A percentile compares a stretch with the other conserved stretches of the same genome.
These are phyloP conservation scores for Nigrospora sphaerica DNA, from an alignment of 2,329 filamentous ascomycete species.

Conservation along the genomic window DNA sequence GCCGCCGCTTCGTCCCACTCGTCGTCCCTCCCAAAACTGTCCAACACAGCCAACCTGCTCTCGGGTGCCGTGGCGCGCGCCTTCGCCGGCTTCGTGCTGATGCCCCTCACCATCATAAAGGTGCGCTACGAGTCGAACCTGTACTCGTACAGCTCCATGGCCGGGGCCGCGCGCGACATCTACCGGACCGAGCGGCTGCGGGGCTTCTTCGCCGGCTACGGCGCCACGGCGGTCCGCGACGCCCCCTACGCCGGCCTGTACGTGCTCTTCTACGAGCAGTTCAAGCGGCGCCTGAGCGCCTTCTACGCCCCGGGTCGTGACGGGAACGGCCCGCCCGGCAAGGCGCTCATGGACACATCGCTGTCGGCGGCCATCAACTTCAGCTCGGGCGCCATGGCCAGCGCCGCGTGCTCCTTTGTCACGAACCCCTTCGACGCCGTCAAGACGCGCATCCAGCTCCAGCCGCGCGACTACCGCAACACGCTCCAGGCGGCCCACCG, in stretches of 20 bases:
- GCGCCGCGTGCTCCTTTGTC: constrained; percentile 73
- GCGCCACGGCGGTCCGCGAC: constrained; percentile 86
- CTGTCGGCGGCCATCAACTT: constrained; percentile 73
- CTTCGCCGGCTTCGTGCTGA: constrained; percentile 82
- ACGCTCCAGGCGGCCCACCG: constrained; percentile 67
- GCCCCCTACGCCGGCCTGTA: constrained; percentile 96
- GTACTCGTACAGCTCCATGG: constrained; percentile 75
- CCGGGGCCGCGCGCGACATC: constrained; percentile 69
- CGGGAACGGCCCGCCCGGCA: too few relatives aligned
- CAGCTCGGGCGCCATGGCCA: constrained; percentile 71
- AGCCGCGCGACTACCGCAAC: constrained; percentile 76
- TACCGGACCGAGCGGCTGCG: constrained; percentile 62
- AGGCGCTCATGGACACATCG: constrained; percentile 23
- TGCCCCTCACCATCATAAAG: constrained; percentile 95
- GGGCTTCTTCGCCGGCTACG: constrained; percentile 90
- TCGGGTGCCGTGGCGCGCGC: constrained; percentile 81
- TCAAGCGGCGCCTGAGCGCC: constrained; percentile 55
- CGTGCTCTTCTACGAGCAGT: constrained; percentile 85
- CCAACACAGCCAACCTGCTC: constrained; percentile 75
- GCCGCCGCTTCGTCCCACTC: constrained; percentile 32
- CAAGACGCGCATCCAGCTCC: constrained; percentile 89
- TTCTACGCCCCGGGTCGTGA: constrained; percentile 9
- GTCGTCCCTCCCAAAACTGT: constrained; percentile 73
- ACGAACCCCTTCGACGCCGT: constrained; percentile 97
- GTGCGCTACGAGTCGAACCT: constrained; percentile 88